Evolutionary conservation across 176 grass and related monocot genomes (phyloP).

Genomic region (Phyllostachys edulis): DNA sequence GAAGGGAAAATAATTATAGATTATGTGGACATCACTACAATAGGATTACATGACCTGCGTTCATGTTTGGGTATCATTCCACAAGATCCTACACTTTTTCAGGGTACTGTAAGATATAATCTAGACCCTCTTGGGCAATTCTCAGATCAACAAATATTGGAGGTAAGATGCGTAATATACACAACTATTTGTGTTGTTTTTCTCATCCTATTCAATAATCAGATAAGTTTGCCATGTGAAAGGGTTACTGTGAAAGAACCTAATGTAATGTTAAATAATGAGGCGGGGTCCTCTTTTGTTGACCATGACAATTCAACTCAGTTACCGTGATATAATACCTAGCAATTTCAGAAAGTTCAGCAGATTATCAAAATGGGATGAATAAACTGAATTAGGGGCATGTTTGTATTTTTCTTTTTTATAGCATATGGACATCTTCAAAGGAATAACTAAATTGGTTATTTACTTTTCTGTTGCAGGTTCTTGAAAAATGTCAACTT

Average conservation of each 20-base stretch:
- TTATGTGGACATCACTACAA: constrained; percentile 51
- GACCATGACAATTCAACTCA: not conserved
- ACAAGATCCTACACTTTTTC: constrained; percentile 92
- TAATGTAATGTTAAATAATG: constrained; percentile 13
- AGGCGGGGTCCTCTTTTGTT: not conserved
- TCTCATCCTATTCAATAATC: not conserved
- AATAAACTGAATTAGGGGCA: not conserved
- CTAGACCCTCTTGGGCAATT: constrained; percentile 69
- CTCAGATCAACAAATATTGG: constrained; percentile 78
- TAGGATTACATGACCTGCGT: constrained; percentile 89
- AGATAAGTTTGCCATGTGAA: constrained; percentile 21
- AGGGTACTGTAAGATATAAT: constrained; percentile 84
- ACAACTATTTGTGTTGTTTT: not conserved
- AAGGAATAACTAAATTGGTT: constrained; percentile 8
- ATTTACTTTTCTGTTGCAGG: constrained; percentile 34
- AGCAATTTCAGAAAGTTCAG: not conserved
- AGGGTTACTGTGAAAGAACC: not conserved
- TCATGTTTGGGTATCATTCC: constrained; percentile 92
- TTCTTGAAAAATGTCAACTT: constrained; percentile 92
- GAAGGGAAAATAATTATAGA: constrained; percentile 81
- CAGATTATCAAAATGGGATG: not conserved
- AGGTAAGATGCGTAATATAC: constrained; percentile 48
- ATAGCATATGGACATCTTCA: not conserved
- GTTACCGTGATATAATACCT: not conserved
- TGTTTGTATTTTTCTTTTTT: constrained; percentile 8